phyloP scores from a whole-genome alignment of 2,329 filamentous ascomycete species.

The Aspergillus glaucus region DNA sequence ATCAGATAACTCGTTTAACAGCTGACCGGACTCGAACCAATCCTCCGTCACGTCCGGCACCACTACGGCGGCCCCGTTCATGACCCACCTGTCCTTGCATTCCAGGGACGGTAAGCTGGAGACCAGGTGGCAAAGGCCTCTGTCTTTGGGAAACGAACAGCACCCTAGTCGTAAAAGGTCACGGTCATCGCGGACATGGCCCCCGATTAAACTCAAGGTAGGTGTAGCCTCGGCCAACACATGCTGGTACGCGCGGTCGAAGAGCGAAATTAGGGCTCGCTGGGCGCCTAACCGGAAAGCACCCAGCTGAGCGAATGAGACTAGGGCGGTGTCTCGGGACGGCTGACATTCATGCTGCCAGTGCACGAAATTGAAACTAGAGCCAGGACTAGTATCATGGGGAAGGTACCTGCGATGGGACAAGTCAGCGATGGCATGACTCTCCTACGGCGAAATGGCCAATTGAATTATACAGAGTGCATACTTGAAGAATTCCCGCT shows the following conservation, averaged over 20 bases:
- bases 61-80: constrained; percentile 9
- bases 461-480: neutral
- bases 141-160: constrained; percentile 22
- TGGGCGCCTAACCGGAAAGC: constrained; percentile 38
- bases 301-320: constrained; percentile 47
- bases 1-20: constrained; percentile 21
- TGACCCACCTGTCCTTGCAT: neutral
- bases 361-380: constrained; percentile 8
- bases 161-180: constrained; percentile 26
- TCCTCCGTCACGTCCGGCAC: constrained; percentile 31
- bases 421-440: neutral
- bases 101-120: constrained; percentile 3
- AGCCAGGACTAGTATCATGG: constrained; percentile 7
- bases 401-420: constrained; percentile 18
- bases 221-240: constrained; percentile 48
- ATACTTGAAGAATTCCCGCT: constrained; percentile 19
- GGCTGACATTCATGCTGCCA: constrained; percentile 11
- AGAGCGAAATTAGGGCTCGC: constrained; percentile 46
- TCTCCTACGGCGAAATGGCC: neutral
- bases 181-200: constrained; percentile 9
- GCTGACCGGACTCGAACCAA: constrained; percentile 20
- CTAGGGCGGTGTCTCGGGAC: constrained; percentile 34
- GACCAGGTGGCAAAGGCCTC: constrained; percentile 22
- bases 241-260: constrained; percentile 45
- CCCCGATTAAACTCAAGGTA: constrained; percentile 30